Evolutionary conservation across 169 alveolate species (phyloP).

Genomic region (Plasmodium yoelii): DNA sequence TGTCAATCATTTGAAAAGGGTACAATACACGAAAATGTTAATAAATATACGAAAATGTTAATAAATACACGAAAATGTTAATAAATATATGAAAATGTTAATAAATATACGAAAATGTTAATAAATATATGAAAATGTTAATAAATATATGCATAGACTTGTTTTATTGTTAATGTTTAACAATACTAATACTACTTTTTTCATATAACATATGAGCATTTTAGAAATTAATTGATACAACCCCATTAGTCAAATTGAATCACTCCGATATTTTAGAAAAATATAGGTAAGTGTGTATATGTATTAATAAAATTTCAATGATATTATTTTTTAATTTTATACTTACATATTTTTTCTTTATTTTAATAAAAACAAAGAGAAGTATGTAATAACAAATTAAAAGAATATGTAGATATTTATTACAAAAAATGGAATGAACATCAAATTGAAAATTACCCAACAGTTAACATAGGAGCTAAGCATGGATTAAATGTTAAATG

Average conservation of each 20-base stretch:
- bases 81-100: not conserved
- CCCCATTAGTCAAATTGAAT: slow-evolving; percentile 2
- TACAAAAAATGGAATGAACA: slow-evolving; percentile 43
- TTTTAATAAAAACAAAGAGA: slow-evolving; percentile 15
- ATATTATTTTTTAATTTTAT: slow-evolving; percentile 5
- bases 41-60: too few relatives aligned
- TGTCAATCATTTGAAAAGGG: slow-evolving; percentile 71
- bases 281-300: slow-evolving; percentile 24
- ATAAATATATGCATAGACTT: not conserved
- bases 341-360: slow-evolving; percentile 5
- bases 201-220: not conserved
- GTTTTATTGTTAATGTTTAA: not conserved
- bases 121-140: not conserved
- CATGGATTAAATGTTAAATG: slow-evolving; percentile 42
- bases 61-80: too few relatives aligned
- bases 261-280: slow-evolving; percentile 40
- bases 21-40: not conserved
- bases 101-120: not conserved
- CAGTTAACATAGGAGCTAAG: slow-evolving; percentile 40
- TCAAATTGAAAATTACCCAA: slow-evolving; percentile 57
- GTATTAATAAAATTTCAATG: not conserved
- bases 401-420: slow-evolving; percentile 33
- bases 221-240: slow-evolving; percentile 20
- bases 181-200: not conserved
- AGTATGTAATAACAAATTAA: slow-evolving; percentile 24